Base-by-base conservation (phyloP, 139 green algal genomes). In the Chlamydomonas sp. region DNA sequence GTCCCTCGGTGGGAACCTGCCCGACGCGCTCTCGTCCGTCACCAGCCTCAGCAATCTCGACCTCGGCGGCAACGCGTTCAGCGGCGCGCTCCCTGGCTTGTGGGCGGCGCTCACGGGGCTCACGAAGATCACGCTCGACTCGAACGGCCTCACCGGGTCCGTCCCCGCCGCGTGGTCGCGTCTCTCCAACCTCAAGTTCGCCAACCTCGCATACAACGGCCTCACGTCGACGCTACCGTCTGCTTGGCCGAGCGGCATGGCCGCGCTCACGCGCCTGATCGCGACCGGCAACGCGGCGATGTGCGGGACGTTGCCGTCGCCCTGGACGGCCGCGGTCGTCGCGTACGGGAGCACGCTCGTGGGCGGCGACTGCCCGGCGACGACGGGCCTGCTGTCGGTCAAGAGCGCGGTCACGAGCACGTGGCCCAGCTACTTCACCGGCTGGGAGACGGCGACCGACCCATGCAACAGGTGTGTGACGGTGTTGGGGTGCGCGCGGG, bases 131-230 rank as follows among this genome's bases (percentile, higher is more conserved):
- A 47, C 6, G 20, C n/a, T 68, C 10, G 10, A 47, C 8, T 13
- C 30, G 20, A 67, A 67, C 43, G 30, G 16, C 8, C 57, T 78
- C 28, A 67, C 24, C 34, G 73, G 73, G 47, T 43, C n/a, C 2
- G 43, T 78, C 35, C 72, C 72, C 1, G 28, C 20, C 2, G 30
- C 20, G 6, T 73, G 68, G 68, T 60, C 34, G 24, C 3, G 34
- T 6, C 68, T 73, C 6, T 33, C 54, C 3, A 3, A 5, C 26
- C 68, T 73, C 5, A 33, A 48, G 2, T 30, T 36, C 20, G 35
- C 67, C 31, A 73, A 73, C 68, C 36, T 67, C 6, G 68, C n/a
- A 26, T 39, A 66, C 35, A 67, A 73, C 54, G 8, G 16, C 3
- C 68, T 73, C 13, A 38, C 13, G 3, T 58, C 35, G 26, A 59